phyloP scores from a whole-genome alignment of 2,329 filamentous ascomycete species.

The Thelonectria blattea region DNA sequence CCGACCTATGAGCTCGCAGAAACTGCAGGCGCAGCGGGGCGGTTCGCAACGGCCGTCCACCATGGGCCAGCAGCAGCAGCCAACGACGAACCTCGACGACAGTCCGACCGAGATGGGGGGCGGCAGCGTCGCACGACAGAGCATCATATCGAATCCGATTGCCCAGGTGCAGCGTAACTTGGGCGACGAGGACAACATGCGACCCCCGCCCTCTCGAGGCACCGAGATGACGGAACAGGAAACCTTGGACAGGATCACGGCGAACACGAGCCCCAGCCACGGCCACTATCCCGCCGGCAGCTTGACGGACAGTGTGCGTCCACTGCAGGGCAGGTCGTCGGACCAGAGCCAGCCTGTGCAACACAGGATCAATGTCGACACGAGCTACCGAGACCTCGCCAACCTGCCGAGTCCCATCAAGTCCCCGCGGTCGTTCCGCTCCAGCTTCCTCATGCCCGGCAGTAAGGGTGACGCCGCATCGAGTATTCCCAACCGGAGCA shows the following conservation, averaged over 20 bases:
- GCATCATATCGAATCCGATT: constrained; percentile 60
- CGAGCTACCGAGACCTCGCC: constrained; percentile 59
- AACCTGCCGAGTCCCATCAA: constrained; percentile 66
- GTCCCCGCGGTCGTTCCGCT: constrained; percentile 78
- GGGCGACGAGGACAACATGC: constrained; percentile 56
- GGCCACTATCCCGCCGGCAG: constrained; percentile 65
- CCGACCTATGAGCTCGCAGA: constrained; percentile 94
- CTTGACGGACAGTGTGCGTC: constrained; percentile 78
- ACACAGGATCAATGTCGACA: constrained; percentile 65
- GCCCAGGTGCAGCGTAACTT: constrained; percentile 40
- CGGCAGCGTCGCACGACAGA: constrained; percentile 57
- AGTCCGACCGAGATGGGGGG: constrained; percentile 49
- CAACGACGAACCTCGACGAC: constrained; percentile 44
- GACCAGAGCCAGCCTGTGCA: constrained; percentile 40
- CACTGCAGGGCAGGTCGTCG: constrained; percentile 63
- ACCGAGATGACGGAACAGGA: constrained; percentile 82
- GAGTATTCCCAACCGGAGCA: constrained; percentile 58
- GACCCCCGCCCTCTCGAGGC: constrained; percentile 73
- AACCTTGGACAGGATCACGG: constrained; percentile 71
- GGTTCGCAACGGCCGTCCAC: constrained; percentile 57
- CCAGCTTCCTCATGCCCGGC: constrained; percentile 71
- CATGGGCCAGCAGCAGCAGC: constrained; percentile 42
- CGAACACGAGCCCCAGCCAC: constrained; percentile 74
- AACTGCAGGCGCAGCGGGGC: constrained; percentile 85
- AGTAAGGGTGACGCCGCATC: constrained; percentile 58